Evolutionary conservation across 441 rosid species (phyloP).

Genomic region (Rhodomyrtus psidioides): DNA sequence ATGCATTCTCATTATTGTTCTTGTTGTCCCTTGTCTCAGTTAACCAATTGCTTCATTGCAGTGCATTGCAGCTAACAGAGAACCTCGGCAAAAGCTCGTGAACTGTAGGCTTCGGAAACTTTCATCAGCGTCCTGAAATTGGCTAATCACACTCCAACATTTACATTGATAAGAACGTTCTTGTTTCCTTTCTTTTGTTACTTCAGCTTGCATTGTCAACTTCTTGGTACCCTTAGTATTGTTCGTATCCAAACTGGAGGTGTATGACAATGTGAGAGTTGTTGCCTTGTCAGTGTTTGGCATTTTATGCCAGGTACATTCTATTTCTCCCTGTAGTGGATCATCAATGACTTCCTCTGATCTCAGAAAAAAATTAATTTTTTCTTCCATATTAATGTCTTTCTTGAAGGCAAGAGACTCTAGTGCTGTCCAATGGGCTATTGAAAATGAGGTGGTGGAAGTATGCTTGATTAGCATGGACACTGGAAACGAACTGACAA

Average conservation of each 20-base stretch:
- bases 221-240: neutral
- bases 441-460: neutral
- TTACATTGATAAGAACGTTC: neutral
- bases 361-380: neutral
- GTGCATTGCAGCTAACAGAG: neutral
- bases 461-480: neutral
- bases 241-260: neutral
- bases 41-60: neutral
- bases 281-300: neutral
- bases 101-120: neutral
- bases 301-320: constrained; percentile 1
- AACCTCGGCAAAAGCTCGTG: neutral
- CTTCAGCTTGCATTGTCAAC: neutral
- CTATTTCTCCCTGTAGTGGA: neutral
- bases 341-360: neutral
- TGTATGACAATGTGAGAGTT: neutral
- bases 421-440: neutral
- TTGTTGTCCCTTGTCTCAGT: neutral
- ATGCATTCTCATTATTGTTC: neutral
- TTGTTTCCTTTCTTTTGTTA: neutral
- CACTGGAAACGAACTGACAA: neutral
- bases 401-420: neutral
- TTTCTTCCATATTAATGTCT: neutral
- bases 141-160: neutral
- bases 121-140: neutral